These are phyloP conservation scores for Cystobasidium sp. DNA, from an alignment of 1,284 basidiomycete genomes.

Conservation along the genomic window DNA sequence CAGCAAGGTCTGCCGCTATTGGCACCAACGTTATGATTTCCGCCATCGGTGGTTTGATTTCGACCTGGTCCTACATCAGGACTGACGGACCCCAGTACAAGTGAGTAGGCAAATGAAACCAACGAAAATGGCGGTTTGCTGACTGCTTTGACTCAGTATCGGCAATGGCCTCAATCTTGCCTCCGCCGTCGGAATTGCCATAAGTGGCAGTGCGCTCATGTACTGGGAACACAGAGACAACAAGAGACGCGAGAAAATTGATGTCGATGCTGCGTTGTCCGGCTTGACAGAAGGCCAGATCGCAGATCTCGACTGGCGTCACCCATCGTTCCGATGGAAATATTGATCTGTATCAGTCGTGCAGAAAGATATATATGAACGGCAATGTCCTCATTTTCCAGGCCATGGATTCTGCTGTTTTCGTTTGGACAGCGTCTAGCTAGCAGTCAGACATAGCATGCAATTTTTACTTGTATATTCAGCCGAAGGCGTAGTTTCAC, in stretches of 20 bases:
- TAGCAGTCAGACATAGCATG: no score
- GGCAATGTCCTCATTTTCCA: no score
- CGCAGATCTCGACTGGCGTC: constrained; percentile 19
- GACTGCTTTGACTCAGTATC: neutral
- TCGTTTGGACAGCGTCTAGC: no score
- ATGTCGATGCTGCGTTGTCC: constrained; percentile 7
- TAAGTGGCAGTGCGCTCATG: constrained; percentile 31
- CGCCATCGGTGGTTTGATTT: constrained; percentile 54
- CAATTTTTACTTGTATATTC: no score
- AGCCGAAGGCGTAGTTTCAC: no score
- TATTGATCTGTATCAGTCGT: neutral
- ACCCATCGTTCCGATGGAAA: constrained; percentile 30
- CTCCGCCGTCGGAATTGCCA: constrained; percentile 39
- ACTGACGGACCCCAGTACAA: neutral
- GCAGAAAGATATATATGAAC: no score
- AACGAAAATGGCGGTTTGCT: neutral
- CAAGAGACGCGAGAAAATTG: constrained; percentile 20
- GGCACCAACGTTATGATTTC: constrained; percentile 53
- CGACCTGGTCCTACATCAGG: constrained; percentile 53
- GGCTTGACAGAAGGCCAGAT: constrained; percentile 17
- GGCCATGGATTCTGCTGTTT: no score
- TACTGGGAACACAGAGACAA: constrained; percentile 45
- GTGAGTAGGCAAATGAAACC: neutral
- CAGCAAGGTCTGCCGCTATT: constrained; percentile 52
- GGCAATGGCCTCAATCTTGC: constrained; percentile 48